Evolutionary conservation across 2,329 filamentous ascomycete species (phyloP), one percentile per base, ranked within the genome.

Genomic region (Stachybotrys echinatus): DNA sequence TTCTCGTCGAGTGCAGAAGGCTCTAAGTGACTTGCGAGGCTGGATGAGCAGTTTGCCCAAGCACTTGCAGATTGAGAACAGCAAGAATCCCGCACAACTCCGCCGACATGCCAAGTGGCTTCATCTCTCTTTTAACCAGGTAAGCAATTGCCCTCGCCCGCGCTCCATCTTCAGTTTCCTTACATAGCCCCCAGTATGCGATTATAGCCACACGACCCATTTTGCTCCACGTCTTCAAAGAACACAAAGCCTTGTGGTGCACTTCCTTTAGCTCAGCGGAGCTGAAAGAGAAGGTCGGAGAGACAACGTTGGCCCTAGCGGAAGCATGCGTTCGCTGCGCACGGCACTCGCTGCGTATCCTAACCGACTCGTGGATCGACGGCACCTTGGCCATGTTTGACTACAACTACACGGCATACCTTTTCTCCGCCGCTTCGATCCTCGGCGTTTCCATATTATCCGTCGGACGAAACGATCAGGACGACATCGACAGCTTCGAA

Each of bases 361-460:
- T 77, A 0, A 71, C 67, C 3, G 65, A 73, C 6, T 66, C 65
- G 12, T 77, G 74, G 74, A 68, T 75, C 2, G 67, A 73, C 27
- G 74, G 74, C 0, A 69, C 72, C 0, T 74, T 76, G 48, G 61
- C 67, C 0, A 74, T 68, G 0, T 74, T 76, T 43, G 74, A 75
- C 51, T 76, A 74, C 57, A 72, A 72, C 44, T 66, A 70, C 56
- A 69, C 70, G 0, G 72, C 75, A 44, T 75, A 74, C 39, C 67
- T 77, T 22, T 77, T 77, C 56, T 72, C 74, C 0, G 66, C 72
- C 0, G 65, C 71, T 2, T 73, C 68, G 0, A 65, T 75, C 5
- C 65, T 77, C 2, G 72, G 70, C 1, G 63, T 74, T 2, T 74
- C 74, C 2, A 71, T 67, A 37, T 57, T 75, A 0, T 58, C 73